Base-by-base conservation (phyloP, 345 rosid genomes). In the Dovyalis caffra region DNA sequence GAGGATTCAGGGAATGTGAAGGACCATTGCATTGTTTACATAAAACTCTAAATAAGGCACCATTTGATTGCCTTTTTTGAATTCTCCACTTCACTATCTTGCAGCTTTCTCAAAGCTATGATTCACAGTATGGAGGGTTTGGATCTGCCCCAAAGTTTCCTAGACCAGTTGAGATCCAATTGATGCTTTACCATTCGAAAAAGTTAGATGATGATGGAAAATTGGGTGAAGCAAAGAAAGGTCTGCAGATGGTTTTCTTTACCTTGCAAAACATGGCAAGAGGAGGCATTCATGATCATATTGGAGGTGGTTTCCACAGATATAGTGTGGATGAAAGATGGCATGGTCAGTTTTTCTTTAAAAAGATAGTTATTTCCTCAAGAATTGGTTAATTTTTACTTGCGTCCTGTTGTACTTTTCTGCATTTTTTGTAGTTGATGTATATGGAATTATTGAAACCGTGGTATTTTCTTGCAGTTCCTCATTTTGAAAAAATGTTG, bases 71-170 rank as follows among this genome's bases (percentile, higher is more conserved):
- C 64, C 56, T 60, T 40, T 38, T 76, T 32, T 73, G 56, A 68
- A 40, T 31, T 51, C 51, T 63, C 15, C 47, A 3, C 15, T 29
- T n/a, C 51, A 31, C 53, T 83, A 35, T 75, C 33, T 78, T 79
- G 71, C 85, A 95, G 99, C 92, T 95, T 77, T 91, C 97, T 26
- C 71, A 74, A 57, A 90, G 85, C 79, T 95, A 89, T 62, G 99
- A 95, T 79, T 81, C 92, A 3, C 64, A 68, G 76, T 88, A 60
- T 57, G 97, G 95, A 72, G 99, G 99, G 37, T 95, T 95, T 87
- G 99, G 99, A 80, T 86, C 92, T 73, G 94, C 97, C 15, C 97
- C 99, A 15, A 95, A 95, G 86, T 95, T 95, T 85, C 99, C 97
- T 8, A 87, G 97, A 71, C 99, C 99, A 43, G 99, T 95, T 31